Conservation (phyloP, 345 rosid genomes). For the Kernera saxatilis region DNA sequence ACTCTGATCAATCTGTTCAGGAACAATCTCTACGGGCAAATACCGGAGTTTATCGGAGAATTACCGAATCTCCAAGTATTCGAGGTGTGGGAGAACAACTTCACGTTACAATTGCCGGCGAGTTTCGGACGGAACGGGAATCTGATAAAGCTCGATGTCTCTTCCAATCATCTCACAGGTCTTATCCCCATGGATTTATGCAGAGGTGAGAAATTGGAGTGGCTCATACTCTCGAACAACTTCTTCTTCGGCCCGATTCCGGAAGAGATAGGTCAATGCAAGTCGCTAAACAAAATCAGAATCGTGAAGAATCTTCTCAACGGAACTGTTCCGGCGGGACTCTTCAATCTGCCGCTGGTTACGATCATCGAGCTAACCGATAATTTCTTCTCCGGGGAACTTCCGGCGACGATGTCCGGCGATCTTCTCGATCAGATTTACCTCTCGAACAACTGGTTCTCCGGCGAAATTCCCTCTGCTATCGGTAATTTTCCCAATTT, state of each 20-base stretch:
- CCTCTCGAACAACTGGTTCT: conserved; percentile 51
- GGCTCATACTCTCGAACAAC: conserved; percentile 59
- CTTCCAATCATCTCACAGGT: conserved; percentile 70
- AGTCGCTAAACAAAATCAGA: conserved; percentile 52
- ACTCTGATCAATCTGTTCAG: conserved; percentile 59
- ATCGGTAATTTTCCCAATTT: conserved; percentile 45
- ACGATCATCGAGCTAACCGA: conserved; percentile 49
- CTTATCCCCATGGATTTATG: conserved; percentile 62
- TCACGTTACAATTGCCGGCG: conserved; percentile 56
- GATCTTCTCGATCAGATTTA: conserved; percentile 34
- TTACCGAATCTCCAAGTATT: conserved; percentile 60
- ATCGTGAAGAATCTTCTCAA: conserved; percentile 44
- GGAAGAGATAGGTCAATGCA: conserved; percentile 58
- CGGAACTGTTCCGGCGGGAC: conserved; percentile 67
- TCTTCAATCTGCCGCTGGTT: conserved; percentile 48
- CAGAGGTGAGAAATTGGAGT: conserved; percentile 47
- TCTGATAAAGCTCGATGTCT: conserved; percentile 53
- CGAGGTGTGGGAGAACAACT: conserved; percentile 74
- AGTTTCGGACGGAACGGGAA: conserved; percentile 67
- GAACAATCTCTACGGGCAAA: conserved; percentile 57
- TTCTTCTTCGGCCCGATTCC: conserved; percentile 76
- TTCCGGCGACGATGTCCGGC: conserved; percentile 61
- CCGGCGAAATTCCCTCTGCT: conserved; percentile 65
- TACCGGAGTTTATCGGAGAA: conserved; percentile 67
- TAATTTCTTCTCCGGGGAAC: conserved; percentile 67